Conservation (phyloP, 441 rosid genomes). For the Kokia cookei region DNA sequence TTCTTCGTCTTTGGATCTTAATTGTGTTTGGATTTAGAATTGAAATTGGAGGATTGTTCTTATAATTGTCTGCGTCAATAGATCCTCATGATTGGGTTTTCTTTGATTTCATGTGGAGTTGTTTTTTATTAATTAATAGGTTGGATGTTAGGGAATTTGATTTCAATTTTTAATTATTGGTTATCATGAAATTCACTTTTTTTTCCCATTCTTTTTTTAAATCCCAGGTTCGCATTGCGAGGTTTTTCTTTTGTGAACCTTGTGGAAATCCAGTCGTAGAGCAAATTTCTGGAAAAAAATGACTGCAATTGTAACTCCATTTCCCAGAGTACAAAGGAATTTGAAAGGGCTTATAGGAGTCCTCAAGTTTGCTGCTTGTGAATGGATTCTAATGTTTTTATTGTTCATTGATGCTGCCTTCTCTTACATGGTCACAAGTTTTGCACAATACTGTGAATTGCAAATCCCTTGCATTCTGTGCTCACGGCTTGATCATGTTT, state of each 20-base stretch:
- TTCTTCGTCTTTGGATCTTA: neutral
- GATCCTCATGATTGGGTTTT: neutral
- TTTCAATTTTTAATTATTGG: neutral
- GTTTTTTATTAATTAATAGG: neutral
- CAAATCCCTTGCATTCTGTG: slow-evolving; percentile 76
- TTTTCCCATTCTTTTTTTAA: neutral
- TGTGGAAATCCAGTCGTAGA: too few relatives aligned
- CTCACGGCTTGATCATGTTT: slow-evolving; percentile 55
- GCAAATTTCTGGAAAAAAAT: slow-evolving; percentile 13
- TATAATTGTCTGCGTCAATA: neutral
- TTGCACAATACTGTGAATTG: slow-evolving; percentile 49
- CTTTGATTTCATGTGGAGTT: neutral
- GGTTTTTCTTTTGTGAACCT: neutral
- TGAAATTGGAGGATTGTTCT: neutral
- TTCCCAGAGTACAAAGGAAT: slow-evolving; percentile 13
- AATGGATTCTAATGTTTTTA: slow-evolving; percentile 60
- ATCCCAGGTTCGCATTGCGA: slow-evolving; percentile 3
- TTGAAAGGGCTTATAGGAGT: slow-evolving; percentile 24
- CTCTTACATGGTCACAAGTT: slow-evolving; percentile 52
- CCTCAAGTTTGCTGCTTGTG: slow-evolving; percentile 55
- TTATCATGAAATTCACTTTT: neutral
- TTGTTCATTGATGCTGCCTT: slow-evolving; percentile 55
- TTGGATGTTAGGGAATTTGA: neutral
- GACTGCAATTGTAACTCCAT: slow-evolving; percentile 20
- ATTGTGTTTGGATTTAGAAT: neutral